phyloP scores from a whole-genome alignment of 1,139 yeast genomes.

The Candida gigantensis region DNA sequence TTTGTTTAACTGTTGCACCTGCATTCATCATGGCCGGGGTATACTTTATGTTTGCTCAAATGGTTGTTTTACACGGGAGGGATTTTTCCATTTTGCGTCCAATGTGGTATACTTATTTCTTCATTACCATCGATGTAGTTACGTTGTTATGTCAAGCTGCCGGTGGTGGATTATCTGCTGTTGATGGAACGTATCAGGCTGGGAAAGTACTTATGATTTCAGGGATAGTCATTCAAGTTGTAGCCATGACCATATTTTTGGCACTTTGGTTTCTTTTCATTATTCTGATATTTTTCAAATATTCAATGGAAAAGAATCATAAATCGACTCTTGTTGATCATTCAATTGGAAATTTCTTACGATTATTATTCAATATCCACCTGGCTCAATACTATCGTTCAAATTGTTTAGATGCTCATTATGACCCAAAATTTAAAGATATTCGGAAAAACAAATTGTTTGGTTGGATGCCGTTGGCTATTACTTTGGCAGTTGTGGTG shows the following conservation, averaged over 20 bases:
- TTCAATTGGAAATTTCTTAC: no score
- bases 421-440: slow-evolving; percentile 37
- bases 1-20: slow-evolving; percentile 39
- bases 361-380: slow-evolving; percentile 24
- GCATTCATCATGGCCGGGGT: slow-evolving; percentile 44
- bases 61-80: slow-evolving; percentile 32
- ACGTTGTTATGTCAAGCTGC: slow-evolving; percentile 38
- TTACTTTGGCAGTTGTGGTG: slow-evolving; percentile 51
- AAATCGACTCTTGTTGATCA: no score
- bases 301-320: no score
- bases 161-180: slow-evolving; percentile 41
- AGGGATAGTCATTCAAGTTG: slow-evolving; percentile 41
- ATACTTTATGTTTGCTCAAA: slow-evolving; percentile 36
- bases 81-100: slow-evolving; percentile 30
- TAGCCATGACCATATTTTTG: slow-evolving; percentile 38
- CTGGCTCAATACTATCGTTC: slow-evolving; percentile 20
- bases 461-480: slow-evolving; percentile 47
- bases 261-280: no score
- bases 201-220: slow-evolving; percentile 42
- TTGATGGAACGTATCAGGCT: slow-evolving; percentile 32
- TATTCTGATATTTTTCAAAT: no score
- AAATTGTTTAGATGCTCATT: slow-evolving; percentile 25
- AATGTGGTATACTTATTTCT: slow-evolving; percentile 36
- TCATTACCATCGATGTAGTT: slow-evolving; percentile 33
- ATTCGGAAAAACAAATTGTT: slow-evolving; percentile 44